phyloP scores from a whole-genome alignment of 805 yeast genomes.

The Sungouiella thailandica region DNA sequence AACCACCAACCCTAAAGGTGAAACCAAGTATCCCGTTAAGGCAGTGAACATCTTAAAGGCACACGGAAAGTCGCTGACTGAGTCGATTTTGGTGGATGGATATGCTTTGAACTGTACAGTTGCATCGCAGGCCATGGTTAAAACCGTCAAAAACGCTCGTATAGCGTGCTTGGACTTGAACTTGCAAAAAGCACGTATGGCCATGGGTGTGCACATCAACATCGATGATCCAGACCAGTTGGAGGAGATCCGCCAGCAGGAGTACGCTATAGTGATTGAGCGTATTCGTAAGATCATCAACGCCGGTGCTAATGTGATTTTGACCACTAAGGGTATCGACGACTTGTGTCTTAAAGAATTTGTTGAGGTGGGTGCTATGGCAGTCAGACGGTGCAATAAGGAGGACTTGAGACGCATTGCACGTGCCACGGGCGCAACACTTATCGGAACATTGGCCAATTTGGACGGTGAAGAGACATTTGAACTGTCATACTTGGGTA shows the following conservation, averaged over 20 bases:
- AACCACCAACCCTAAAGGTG: slow-evolving; percentile 84
- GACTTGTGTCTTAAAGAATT: slow-evolving; percentile 88
- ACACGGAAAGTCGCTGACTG: slow-evolving; percentile 89
- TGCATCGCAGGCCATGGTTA: slow-evolving; percentile 95
- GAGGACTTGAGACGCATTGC: slow-evolving; percentile 97
- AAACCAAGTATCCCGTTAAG: slow-evolving; percentile 88
- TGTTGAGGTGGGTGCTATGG: slow-evolving; percentile 89
- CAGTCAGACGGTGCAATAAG: slow-evolving; percentile 93
- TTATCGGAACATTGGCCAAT: slow-evolving; percentile 81
- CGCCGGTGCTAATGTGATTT: slow-evolving; percentile 89
- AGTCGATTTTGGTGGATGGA: slow-evolving; percentile 83
- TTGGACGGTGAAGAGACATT: slow-evolving; percentile 94
- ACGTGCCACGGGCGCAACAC: slow-evolving; percentile 94
- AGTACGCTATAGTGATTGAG: slow-evolving; percentile 79
- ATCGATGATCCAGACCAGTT: slow-evolving; percentile 96
- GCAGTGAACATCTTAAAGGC: slow-evolving; percentile 95
- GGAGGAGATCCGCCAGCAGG: slow-evolving; percentile 87
- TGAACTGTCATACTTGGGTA: slow-evolving; percentile 78
- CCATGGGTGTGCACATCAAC: slow-evolving; percentile 95
- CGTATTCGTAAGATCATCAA: slow-evolving; percentile 73
- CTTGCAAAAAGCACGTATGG: slow-evolving; percentile 94
- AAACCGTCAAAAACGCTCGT: slow-evolving; percentile 61
- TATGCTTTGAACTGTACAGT: slow-evolving; percentile 96
- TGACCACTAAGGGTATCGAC: slow-evolving; percentile 93
- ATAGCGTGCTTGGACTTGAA: slow-evolving; percentile 90